These are phyloP conservation scores for Monilinia polystroma DNA, from an alignment of 2,329 filamentous ascomycete genomes.

Conservation along the genomic window DNA sequence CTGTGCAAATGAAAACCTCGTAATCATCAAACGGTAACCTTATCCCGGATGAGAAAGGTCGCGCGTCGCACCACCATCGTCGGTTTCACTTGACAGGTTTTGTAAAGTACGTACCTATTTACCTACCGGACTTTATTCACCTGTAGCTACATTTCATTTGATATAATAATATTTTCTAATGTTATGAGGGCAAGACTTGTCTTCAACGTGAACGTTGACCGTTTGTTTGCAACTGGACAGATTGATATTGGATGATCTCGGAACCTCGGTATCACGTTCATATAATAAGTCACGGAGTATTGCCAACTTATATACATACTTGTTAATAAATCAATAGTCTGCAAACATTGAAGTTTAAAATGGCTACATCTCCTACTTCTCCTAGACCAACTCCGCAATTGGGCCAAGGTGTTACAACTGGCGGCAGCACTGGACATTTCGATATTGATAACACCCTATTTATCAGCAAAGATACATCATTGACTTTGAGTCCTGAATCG, in stretches of 20 bases:
- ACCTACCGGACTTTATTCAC: neutral
- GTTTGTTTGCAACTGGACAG: neutral
- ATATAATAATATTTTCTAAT: neutral
- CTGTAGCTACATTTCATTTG: neutral
- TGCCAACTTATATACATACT: neutral
- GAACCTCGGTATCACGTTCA: constrained; percentile 21
- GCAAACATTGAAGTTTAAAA: neutral
- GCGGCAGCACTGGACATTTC: neutral
- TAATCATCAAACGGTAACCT: neutral
- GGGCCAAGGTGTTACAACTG: neutral
- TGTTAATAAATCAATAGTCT: neutral
- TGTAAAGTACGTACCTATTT: neutral
- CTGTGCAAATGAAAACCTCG: constrained; percentile 10
- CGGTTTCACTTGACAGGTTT: neutral
- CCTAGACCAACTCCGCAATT: neutral
- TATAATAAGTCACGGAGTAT: neutral
- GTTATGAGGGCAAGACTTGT: neutral
- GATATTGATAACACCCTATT: constrained; percentile 17
- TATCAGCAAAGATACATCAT: constrained; percentile 14
- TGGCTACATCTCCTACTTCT: constrained; percentile 13
- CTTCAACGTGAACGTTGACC: too few relatives aligned
- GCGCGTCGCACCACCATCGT: constrained; percentile 14
- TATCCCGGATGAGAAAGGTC: constrained; percentile 15
- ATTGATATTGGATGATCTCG: constrained; percentile 1
- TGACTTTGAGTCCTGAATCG: constrained; percentile 15